Conservation (phyloP, 495 filamentous ascomycete species). For the Talaromyces ruber region DNA sequence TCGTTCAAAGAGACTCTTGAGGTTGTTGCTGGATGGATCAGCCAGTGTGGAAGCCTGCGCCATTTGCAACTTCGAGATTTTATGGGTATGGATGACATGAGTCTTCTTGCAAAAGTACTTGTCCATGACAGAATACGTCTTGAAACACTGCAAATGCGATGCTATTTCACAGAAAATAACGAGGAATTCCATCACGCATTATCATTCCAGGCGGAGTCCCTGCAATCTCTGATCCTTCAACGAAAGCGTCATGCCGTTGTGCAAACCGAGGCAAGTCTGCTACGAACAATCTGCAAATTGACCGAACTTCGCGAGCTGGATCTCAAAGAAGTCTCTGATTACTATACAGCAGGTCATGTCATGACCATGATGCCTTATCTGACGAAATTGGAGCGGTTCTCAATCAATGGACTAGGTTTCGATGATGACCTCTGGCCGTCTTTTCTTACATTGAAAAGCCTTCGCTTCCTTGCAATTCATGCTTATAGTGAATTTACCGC, state of each 20-base stretch:
- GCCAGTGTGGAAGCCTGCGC: slow-evolving; percentile 44
- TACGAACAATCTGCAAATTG: slow-evolving; percentile 38
- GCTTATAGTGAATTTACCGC: slow-evolving; percentile 39
- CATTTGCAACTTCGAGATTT: slow-evolving; percentile 42
- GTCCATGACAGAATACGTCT: slow-evolving; percentile 40
- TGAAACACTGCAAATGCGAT: slow-evolving; percentile 35
- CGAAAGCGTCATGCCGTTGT: slow-evolving; percentile 40
- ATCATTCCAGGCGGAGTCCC: slow-evolving; percentile 26
- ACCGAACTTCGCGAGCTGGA: slow-evolving; percentile 41
- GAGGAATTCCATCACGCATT: slow-evolving; percentile 46
- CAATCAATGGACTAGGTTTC: slow-evolving; percentile 44
- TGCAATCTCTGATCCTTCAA: slow-evolving; percentile 29
- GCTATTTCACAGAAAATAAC: slow-evolving; percentile 35
- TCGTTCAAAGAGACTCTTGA: slow-evolving; percentile 40
- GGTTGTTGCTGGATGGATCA: slow-evolving; percentile 35
- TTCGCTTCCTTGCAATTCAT: slow-evolving; percentile 38
- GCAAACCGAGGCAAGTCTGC: slow-evolving; percentile 40
- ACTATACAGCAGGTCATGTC: slow-evolving; percentile 43
- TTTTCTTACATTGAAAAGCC: slow-evolving; percentile 25
- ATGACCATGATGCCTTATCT: slow-evolving; percentile 39
- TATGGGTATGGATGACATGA: slow-evolving; percentile 28
- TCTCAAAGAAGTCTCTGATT: slow-evolving; percentile 44
- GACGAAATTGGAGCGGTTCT: slow-evolving; percentile 44
- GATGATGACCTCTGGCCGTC: slow-evolving; percentile 40
- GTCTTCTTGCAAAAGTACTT: slow-evolving; percentile 46